phyloP scores from a whole-genome alignment of 2,329 filamentous ascomycete genomes.

The Pseudogymnoascus sp. region DNA sequence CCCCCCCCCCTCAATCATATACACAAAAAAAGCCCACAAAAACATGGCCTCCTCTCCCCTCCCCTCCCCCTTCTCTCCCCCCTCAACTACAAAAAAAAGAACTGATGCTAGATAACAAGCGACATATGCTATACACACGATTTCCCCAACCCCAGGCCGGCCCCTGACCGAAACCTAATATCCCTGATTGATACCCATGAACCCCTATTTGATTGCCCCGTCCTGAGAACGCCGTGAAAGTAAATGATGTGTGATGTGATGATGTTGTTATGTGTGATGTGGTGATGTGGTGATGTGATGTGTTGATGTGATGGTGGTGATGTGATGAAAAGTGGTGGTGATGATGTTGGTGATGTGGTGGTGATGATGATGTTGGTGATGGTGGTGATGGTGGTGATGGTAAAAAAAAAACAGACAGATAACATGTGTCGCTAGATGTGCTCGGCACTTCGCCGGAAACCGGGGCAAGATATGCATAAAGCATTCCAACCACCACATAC shows the following conservation, averaged over 20 bases:
- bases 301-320: background rate
- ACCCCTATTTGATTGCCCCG: background rate
- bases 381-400: background rate
- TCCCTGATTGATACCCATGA: background rate
- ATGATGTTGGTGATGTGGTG: background rate
- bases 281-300: background rate
- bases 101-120: background rate
- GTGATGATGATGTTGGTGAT: background rate
- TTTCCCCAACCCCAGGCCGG: background rate
- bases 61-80: background rate
- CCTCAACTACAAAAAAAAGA: background rate
- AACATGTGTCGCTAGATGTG: background rate
- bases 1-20: background rate
- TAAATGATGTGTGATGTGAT: background rate
- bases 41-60: background rate
- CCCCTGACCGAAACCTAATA: background rate
- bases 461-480: background rate
- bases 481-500: background rate
- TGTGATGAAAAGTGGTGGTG: no score
- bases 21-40: background rate
- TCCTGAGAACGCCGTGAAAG: background rate
- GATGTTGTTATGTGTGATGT: background rate
- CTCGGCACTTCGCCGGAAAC: background rate
- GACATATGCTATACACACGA: background rate
- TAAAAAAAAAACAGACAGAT: background rate